Evolutionary conservation across 2,329 filamentous ascomycete species (phyloP), one percentile per base, ranked within the genome.

Genomic region (Cladosporium oxysporum): DNA sequence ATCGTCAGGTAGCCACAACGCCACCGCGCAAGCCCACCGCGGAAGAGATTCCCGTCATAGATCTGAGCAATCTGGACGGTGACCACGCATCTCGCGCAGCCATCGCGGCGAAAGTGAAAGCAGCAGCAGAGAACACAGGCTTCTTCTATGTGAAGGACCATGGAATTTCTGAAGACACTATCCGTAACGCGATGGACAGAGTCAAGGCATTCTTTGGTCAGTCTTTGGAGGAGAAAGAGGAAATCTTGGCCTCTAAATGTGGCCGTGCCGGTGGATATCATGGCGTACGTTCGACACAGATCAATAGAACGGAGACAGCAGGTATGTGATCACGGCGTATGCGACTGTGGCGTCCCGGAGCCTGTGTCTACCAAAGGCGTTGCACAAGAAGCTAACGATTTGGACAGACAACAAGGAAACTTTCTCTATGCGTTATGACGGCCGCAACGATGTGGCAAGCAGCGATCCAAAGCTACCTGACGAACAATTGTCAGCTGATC

Each of bases 61-160:
- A 59, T 59, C 21, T 59, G 7, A 37, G 35, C 35, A 59, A 59
- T 31, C 57, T 59, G 12, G 37, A 59, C 10, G 57, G 57, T 18
- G 57, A 59, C 57, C 11, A 29, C 23, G 57, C 35, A 59, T 59
- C 57, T 26, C 55, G 55, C 18, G 23, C 31, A 18, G 55, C 55
- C 33, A 58, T 58, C 21, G 55, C 55, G 23, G 55, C 55, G 14
- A 58, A 41, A 26, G 55, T 58, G 1, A 58, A 41, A 28, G 55
- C 55, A 12, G 58, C 58, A 16, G 58, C 58, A 21, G 37, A 44
- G 5, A 59, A 44, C 21, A 59, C 93, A 2, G 93, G 93, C 66
- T 97, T 97, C 82, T 86, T 97, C 69, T 97, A 97, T 79, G 86
- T 96, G 47, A 89, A 89, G 72, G 91, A 94, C 77, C 89, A 94